Conservation (phyloP, 2,329 filamentous ascomycete genomes). For the Cercospora janseana region DNA sequence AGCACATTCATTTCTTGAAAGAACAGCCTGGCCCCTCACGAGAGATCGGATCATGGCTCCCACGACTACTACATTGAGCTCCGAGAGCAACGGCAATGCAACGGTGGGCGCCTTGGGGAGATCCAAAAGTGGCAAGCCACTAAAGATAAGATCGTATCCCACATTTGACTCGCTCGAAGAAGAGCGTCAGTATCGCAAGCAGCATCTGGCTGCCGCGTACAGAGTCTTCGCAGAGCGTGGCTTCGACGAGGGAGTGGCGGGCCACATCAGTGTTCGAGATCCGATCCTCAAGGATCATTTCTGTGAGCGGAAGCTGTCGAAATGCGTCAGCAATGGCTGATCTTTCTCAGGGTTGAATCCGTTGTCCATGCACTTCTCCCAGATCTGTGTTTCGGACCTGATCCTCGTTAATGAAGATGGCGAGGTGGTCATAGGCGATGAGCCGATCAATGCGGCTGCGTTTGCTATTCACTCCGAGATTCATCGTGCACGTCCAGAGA, state of each 20-base stretch:
- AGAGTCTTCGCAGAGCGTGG: slow-evolving; percentile 44
- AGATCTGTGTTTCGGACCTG: slow-evolving; percentile 46
- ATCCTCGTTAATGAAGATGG: slow-evolving; percentile 48
- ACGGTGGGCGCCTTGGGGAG: slow-evolving; percentile 48
- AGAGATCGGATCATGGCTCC: slow-evolving; percentile 39
- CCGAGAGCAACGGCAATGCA: slow-evolving; percentile 44
- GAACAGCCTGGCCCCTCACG: neutral
- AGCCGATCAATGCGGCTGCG: slow-evolving; percentile 46
- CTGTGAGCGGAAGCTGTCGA: slow-evolving; percentile 29
- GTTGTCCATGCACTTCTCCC: slow-evolving; percentile 46
- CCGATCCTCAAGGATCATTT: slow-evolving; percentile 39
- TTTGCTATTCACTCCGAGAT: slow-evolving; percentile 49
- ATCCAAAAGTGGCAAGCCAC: slow-evolving; percentile 46
- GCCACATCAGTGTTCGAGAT: slow-evolving; percentile 43
- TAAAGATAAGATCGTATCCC: slow-evolving; percentile 49
- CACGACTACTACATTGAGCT: slow-evolving; percentile 37
- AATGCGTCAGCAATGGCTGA: neutral
- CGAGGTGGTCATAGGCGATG: slow-evolving; percentile 43
- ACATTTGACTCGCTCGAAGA: slow-evolving; percentile 40
- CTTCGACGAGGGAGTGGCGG: slow-evolving; percentile 43
- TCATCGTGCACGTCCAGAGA: slow-evolving; percentile 44
- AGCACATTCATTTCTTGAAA: neutral
- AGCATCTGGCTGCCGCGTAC: slow-evolving; percentile 47
- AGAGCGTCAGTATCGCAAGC: slow-evolving; percentile 43
- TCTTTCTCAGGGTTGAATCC: slow-evolving; percentile 40